Base-by-base conservation (phyloP, 2,329 filamentous ascomycete species). In the Aspergillus versicolor region DNA sequence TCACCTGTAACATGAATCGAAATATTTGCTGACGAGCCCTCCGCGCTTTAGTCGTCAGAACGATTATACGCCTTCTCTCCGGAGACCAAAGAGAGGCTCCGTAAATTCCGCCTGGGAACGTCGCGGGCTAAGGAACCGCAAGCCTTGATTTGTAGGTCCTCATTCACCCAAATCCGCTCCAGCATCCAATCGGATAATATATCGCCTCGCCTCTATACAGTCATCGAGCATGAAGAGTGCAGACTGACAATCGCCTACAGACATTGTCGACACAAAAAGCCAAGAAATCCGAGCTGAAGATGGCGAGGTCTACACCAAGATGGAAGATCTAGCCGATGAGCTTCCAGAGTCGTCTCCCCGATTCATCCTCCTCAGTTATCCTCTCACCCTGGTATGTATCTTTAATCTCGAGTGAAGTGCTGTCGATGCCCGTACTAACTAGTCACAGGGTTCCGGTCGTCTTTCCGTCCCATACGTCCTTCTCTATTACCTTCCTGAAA, bases 71-170 rank as follows among this genome's bases (percentile, higher is more conserved):
- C 90, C 58, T 96, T 97, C 84, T 95, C 92, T 32, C 84, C 87
- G 63, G 91, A 94, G 77, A 96, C 91, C 45, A 94, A 89, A 77
- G 87, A 92, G 64, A 88, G 92, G 70, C 85, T 99, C 64, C 89
- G 91, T 75, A 97, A 97, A 77, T 99, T 99, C 79, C 90, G 94
- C 50, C 83, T 99, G 27, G 86, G 88, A 24, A 97, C 94, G 2
- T 97, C 92, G 34, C 83, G 94, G 63, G 87, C 91, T 52, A 93
- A 88, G 72, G 87, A 88, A 46, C 89, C 92, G 0, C 91, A 97
- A 79, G 94, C 92, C 60, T 87, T 95, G 61, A 96, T 99, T 66
- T 97, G 94, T 97, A 89, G 77, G 88, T 82, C 34, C 54, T 52
- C 61, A 49, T 60, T 57, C 34, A 37, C 15, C 43, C 44, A 24